phyloP scores from a whole-genome alignment of 805 yeast genomes.

The Saccharomycopsis synnaedendra region DNA sequence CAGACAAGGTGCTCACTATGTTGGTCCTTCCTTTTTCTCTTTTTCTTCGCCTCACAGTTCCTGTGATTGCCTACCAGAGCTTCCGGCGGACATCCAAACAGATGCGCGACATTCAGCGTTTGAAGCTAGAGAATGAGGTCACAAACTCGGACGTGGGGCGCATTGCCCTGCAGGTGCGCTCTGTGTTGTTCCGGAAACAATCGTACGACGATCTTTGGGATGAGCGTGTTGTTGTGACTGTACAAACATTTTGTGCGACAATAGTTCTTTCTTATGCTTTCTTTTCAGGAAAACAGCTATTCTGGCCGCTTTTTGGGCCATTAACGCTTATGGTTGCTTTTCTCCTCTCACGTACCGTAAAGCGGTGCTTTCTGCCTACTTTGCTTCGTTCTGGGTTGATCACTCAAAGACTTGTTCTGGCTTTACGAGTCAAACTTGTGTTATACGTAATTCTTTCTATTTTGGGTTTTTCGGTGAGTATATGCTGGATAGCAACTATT shows the following conservation, averaged over 20 bases:
- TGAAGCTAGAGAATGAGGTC: slow-evolving; percentile 1
- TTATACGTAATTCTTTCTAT: slow-evolving; percentile 1
- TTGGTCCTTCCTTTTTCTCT: slow-evolving; percentile 21
- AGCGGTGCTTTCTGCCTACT: neutral
- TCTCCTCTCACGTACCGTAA: neutral
- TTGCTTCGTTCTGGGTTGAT: neutral
- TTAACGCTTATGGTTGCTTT: neutral
- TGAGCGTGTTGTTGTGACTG: neutral
- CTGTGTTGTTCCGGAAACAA: neutral
- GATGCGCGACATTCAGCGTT: slow-evolving; percentile 1
- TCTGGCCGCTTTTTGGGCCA: neutral
- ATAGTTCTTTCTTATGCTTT: neutral
- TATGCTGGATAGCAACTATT: slow-evolving; percentile 56
- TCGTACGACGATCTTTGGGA: slow-evolving; percentile 1
- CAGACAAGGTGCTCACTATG: slow-evolving; percentile 15
- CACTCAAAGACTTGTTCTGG: neutral
- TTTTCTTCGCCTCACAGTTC: slow-evolving; percentile 24
- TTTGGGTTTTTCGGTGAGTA: slow-evolving; percentile 53
- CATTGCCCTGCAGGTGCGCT: neutral
- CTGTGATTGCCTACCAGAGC: slow-evolving; percentile 23
- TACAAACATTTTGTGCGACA: slow-evolving; percentile 1
- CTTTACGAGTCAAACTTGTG: neutral
- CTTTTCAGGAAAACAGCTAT: neutral
- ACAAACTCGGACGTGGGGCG: neutral
- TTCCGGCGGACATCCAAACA: slow-evolving; percentile 4